phyloP scores from a whole-genome alignment of 345 rosid genomes.

The Salix arbutifolia region DNA sequence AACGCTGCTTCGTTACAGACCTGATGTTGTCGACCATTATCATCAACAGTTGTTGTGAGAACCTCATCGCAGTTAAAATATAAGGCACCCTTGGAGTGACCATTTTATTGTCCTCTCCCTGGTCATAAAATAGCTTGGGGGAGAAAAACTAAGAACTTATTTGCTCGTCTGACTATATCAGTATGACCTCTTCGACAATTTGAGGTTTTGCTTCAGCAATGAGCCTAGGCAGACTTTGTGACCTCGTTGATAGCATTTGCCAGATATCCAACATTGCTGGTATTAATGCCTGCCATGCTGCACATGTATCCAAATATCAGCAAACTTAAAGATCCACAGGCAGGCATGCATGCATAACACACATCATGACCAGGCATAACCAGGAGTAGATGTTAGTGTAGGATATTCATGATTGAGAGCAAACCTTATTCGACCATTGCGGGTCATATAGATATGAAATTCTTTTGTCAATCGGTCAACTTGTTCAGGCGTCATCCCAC shows the following conservation, averaged over 20 bases:
- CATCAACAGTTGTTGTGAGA: too few species aligned
- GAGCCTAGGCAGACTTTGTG: slow-evolving; percentile 44
- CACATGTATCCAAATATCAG: slow-evolving; percentile 16
- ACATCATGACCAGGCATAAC: not conserved
- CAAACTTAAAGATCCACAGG: not conserved
- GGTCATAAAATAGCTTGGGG: too few species aligned
- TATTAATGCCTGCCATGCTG: slow-evolving; percentile 97
- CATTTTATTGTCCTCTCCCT: too few species aligned
- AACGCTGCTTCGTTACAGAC: too few species aligned
- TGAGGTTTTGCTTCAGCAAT: too few species aligned
- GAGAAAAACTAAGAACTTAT: too few species aligned
- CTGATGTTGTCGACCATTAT: too few species aligned
- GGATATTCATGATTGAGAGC: not conserved
- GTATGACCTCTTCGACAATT: too few species aligned
- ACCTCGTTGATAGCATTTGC: slow-evolving; percentile 87
- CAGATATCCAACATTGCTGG: slow-evolving; percentile 73
- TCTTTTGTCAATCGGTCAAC: slow-evolving; percentile 76
- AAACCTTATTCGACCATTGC: slow-evolving; percentile 91
- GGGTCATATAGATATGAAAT: slow-evolving; percentile 83
- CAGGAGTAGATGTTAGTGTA: not conserved
- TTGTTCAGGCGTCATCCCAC: slow-evolving; percentile 88
- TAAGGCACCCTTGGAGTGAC: too few species aligned
- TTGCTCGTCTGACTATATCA: too few species aligned
- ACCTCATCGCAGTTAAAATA: too few species aligned
- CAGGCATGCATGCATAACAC: not conserved